Conservation (phyloP, 352 stramenopile species). For the Globisporangium recalcitrans region DNA sequence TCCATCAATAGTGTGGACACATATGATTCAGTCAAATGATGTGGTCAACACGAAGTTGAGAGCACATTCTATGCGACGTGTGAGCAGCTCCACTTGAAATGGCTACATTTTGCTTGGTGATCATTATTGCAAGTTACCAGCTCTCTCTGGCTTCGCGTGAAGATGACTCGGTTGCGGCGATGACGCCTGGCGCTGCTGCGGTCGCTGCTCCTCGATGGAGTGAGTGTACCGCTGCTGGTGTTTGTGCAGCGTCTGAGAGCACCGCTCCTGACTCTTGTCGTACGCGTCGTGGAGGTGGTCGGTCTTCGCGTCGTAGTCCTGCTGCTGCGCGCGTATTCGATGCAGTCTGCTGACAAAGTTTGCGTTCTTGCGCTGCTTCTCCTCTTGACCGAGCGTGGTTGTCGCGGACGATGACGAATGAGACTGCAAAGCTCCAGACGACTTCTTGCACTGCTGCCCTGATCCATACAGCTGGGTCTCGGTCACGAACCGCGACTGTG, state of each 20-base stretch:
- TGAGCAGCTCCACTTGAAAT: constrained; percentile 11
- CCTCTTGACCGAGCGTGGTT: constrained; percentile 39
- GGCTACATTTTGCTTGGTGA: constrained; percentile 1
- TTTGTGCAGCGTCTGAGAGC: constrained; percentile 30
- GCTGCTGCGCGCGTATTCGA: constrained; percentile 33
- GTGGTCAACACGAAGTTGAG: not conserved
- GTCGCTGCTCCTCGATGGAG: constrained; percentile 29
- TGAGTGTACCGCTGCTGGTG: constrained; percentile 39
- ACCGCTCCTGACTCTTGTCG: constrained; percentile 29
- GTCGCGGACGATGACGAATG: not conserved
- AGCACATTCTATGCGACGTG: constrained; percentile 1
- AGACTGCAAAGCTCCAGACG: not conserved
- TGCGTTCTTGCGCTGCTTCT: constrained; percentile 36
- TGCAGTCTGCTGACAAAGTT: constrained; percentile 34
- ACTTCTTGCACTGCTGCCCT: constrained; percentile 11
- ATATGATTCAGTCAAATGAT: too few species aligned
- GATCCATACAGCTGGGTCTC: constrained; percentile 41
- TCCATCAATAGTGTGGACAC: too few species aligned
- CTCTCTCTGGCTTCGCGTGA: not conserved
- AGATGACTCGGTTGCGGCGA: not conserved
- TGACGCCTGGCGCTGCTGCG: not conserved
- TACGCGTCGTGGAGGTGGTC: constrained; percentile 22
- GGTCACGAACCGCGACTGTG: constrained; percentile 25
- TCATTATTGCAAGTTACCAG: not conserved
- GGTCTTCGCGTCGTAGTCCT: constrained; percentile 29